A percentile compares a stretch with the other conserved stretches of the same genome.
Conservation (phyloP, 179 eudicot species). For the Beta corolliflora region DNA sequence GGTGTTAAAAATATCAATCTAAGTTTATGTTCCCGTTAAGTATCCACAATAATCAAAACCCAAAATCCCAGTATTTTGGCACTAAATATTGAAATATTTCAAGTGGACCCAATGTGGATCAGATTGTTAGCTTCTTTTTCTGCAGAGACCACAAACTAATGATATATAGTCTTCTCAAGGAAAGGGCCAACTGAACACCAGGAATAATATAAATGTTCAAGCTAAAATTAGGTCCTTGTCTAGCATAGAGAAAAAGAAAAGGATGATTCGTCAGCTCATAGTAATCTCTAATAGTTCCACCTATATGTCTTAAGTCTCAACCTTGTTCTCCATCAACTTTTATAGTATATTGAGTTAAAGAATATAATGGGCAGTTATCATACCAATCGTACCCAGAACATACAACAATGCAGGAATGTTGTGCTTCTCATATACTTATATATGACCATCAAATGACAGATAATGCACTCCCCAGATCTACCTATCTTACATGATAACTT, state of each 20-base stretch:
- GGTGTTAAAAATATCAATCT: too few relatives aligned
- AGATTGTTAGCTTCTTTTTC: too few relatives aligned
- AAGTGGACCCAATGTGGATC: too few relatives aligned
- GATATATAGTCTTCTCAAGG: too few relatives aligned
- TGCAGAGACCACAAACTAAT: too few relatives aligned
- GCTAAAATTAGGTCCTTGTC: neutral
- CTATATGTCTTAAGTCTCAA: neutral
- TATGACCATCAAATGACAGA: neutral
- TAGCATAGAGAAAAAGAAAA: neutral
- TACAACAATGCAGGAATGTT: neutral
- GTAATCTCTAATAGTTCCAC: neutral
- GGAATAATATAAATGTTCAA: neutral
- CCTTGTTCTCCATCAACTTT: neutral
- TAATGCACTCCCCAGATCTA: neutral
- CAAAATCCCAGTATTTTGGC: too few relatives aligned
- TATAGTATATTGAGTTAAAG: neutral
- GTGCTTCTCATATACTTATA: neutral
- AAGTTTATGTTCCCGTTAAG: too few relatives aligned
- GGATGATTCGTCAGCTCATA: neutral
- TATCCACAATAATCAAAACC: too few relatives aligned
- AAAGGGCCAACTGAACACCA: neutral
- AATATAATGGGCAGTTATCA: neutral
- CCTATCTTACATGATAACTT: neutral
- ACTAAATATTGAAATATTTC: too few relatives aligned
- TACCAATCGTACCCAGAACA: neutral